These are phyloP conservation scores for Chlamydomonas reinhardtii DNA, from an alignment of 163 green algal genomes.

Conservation along the genomic window DNA sequence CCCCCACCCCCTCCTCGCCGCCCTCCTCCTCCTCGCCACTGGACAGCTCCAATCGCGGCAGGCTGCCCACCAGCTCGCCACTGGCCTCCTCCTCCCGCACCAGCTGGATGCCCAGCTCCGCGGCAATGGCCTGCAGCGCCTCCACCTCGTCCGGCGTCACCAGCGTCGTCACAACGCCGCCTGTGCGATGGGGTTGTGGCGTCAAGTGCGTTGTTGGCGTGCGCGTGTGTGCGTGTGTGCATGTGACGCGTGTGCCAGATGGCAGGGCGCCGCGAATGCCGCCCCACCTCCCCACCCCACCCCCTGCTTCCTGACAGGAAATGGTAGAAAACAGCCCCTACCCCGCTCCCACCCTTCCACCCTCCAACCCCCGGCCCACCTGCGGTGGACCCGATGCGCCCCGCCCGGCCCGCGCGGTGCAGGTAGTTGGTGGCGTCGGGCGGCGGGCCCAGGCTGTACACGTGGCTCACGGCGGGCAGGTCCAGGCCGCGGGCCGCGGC, in stretches of 20 bases:
- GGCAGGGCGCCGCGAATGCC: no score
- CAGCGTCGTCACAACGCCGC: constrained; percentile 76
- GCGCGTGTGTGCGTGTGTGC: background rate
- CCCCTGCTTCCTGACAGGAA: no score
- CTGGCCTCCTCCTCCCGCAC: constrained; percentile 33
- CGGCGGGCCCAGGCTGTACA: constrained; percentile 86
- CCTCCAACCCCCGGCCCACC: constrained; percentile 29
- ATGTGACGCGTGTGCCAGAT: no score
- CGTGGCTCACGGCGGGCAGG: constrained; percentile 85
- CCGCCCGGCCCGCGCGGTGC: constrained; percentile 83
- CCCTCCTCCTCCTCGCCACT: background rate
- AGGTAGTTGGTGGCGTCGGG: constrained; percentile 77
- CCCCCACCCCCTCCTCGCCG: background rate
- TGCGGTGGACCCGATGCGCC: constrained; percentile 71
- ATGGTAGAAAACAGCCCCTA: no score
- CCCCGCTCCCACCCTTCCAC: background rate
- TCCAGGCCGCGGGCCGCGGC: constrained; percentile 79
- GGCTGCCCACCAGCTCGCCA: background rate
- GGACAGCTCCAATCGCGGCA: background rate
- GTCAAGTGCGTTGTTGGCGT: background rate
- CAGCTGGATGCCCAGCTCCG: constrained; percentile 66
- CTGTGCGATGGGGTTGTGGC: background rate
- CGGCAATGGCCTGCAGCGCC: constrained; percentile 61
- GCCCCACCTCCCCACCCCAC: background rate
- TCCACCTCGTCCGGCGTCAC: constrained; percentile 68